phyloP scores from a whole-genome alignment of 306 rosid species.

The Ormosia emarginata region DNA sequence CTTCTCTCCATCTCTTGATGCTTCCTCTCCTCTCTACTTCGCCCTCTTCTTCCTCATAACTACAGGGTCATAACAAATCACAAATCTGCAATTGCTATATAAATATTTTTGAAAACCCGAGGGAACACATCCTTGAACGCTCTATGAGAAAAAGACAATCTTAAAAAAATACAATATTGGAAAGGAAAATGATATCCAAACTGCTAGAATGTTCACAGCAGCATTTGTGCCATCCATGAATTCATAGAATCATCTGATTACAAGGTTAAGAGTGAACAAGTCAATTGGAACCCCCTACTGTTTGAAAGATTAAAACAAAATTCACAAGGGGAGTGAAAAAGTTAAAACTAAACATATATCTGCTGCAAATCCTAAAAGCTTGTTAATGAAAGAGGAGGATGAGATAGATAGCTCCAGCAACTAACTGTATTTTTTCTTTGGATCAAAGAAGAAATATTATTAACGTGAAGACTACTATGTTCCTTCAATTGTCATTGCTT shows the following conservation, averaged over 20 bases:
- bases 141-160: no score
- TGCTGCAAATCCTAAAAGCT: neutral
- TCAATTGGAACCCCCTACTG: neutral
- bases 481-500: neutral
- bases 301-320: neutral
- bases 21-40: no score
- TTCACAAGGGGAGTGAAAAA: neutral
- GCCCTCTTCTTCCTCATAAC: no score
- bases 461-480: neutral
- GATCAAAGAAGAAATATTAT: neutral
- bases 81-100: no score
- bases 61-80: no score
- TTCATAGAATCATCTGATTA: neutral
- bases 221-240: neutral
- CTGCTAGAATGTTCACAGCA: neutral
- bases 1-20: no score
- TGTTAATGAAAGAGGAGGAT: no score
- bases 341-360: neutral
- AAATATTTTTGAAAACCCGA: no score
- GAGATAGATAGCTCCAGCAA: neutral
- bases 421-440: no score
- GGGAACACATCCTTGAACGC: no score
- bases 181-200: neutral
- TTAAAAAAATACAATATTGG: no score
- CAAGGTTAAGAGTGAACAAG: neutral